These are phyloP conservation scores for Fraxinus xanthoxyloides DNA, from an alignment of 305 asterid species.

Conservation along the genomic window DNA sequence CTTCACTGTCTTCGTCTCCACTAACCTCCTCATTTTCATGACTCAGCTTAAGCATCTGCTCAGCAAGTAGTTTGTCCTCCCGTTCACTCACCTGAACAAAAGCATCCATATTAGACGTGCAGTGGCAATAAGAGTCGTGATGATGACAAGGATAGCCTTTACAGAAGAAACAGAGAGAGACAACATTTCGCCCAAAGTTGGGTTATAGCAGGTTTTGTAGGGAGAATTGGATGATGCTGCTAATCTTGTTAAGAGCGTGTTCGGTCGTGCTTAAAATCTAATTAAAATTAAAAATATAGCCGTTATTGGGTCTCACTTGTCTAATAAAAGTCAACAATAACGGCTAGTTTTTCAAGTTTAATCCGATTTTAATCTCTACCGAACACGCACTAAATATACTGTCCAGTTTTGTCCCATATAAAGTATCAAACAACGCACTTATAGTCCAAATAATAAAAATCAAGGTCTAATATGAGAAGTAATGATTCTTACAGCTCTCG, in stretches of 20 bases:
- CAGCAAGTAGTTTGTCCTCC: conserved; percentile 84
- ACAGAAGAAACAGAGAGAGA: neutral
- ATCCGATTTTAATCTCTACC: too few relatives aligned
- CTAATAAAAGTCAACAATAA: too few relatives aligned
- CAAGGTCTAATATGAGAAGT: neutral
- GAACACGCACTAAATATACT: too few relatives aligned
- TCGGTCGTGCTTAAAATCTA: too few relatives aligned
- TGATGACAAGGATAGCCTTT: neutral
- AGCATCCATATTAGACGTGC: conserved; percentile 9
- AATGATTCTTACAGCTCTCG: conserved; percentile 79
- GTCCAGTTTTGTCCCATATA: too few relatives aligned
- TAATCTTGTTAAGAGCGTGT: too few relatives aligned
- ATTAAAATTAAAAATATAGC: too few relatives aligned
- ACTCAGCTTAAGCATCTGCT: conserved; percentile 70
- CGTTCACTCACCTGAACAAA: conserved; percentile 84
- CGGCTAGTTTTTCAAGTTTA: too few relatives aligned
- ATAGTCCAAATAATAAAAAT: neutral
- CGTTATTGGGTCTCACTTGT: too few relatives aligned
- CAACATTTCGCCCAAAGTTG: too few relatives aligned
- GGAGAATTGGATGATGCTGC: neutral
- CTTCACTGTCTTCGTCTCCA: conserved; percentile 90
- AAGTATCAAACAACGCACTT: neutral
- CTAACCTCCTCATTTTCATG: conserved; percentile 77
- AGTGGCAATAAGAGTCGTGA: neutral
- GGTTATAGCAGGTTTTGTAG: neutral